A percentile compares a stretch with the other conserved stretches of the same genome.
These are phyloP conservation scores for Coemansia sp. DNA, from an alignment of 192 early-diverging fungal genomes.

Conservation along the genomic window DNA sequence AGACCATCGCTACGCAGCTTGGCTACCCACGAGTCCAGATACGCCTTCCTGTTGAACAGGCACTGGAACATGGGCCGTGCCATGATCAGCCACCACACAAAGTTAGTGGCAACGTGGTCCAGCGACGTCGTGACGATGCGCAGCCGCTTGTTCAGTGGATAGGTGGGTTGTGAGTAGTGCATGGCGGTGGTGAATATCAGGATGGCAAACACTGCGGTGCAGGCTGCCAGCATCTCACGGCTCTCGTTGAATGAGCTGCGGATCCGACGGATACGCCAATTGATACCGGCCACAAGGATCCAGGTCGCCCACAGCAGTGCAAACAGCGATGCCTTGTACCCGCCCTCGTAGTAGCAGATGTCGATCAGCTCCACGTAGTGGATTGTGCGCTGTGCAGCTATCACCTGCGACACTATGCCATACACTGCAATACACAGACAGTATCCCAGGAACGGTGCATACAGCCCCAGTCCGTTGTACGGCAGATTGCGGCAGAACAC, in stretches of 20 bases:
- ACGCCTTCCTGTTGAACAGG: constrained; percentile 16
- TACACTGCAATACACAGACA: constrained; percentile 15
- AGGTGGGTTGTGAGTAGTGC: constrained; percentile 25
- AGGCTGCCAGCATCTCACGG: constrained; percentile 28
- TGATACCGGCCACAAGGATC: constrained; percentile 19
- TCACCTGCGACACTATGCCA: constrained; percentile 31
- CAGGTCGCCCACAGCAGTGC: constrained; percentile 39
- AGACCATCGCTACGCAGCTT: constrained; percentile 32
- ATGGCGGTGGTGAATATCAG: constrained; percentile 36
- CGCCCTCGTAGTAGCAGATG: constrained; percentile 29
- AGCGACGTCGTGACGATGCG: constrained; percentile 35
- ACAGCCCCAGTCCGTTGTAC: constrained; percentile 32
- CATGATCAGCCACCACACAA: constrained; percentile 49
- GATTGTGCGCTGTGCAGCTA: constrained; percentile 12
- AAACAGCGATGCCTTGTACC: constrained; percentile 39
- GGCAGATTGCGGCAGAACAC: constrained; percentile 32
- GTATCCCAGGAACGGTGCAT: constrained; percentile 21
- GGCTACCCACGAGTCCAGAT: constrained; percentile 21
- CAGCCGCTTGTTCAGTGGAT: constrained; percentile 15
- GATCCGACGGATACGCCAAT: constrained; percentile 48
- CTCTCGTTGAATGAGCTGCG: constrained; percentile 54
- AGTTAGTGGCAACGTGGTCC: constrained; percentile 28
- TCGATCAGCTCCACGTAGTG: constrained; percentile 18
- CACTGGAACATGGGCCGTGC: constrained; percentile 30
- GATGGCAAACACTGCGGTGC: constrained; percentile 22